Evolutionary conservation across 2,329 filamentous ascomycete species (phyloP).

Genomic region (Verticillium albo-atrum): DNA sequence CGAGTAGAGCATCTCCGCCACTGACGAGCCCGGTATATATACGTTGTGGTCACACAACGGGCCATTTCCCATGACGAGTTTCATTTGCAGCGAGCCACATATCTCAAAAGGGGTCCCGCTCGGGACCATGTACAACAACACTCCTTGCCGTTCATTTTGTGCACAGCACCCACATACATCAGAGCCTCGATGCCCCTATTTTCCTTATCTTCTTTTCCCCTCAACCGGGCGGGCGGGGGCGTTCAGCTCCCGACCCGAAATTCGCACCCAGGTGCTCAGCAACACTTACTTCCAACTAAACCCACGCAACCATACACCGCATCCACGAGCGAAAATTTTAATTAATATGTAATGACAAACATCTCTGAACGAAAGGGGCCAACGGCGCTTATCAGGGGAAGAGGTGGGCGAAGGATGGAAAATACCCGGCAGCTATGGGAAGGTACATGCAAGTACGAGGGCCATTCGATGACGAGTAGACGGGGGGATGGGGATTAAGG

Average conservation of each 20-base stretch:
- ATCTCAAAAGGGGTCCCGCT: neutral
- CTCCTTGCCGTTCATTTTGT: constrained; percentile 7
- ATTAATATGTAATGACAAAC: neutral
- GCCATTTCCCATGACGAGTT: neutral
- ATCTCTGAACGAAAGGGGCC: neutral
- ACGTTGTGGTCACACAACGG: neutral
- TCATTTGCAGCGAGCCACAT: neutral
- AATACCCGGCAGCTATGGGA: neutral
- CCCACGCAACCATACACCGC: neutral
- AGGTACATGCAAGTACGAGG: neutral
- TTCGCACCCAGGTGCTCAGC: neutral
- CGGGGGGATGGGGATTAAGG: neutral
- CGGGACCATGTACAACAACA: constrained; percentile 3
- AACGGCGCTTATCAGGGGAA: neutral
- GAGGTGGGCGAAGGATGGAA: neutral
- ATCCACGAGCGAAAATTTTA: neutral
- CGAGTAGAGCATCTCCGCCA: constrained; percentile 2
- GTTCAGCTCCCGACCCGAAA: neutral
- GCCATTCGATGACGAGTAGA: neutral
- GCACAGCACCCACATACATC: constrained; percentile 5
- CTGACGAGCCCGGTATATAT: neutral
- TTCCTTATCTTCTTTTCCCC: neutral
- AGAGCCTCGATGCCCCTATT: constrained; percentile 37
- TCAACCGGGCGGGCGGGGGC: neutral
- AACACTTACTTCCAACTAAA: neutral